phyloP scores from a whole-genome alignment of 192 early-diverging fungal species.

The Gryganskiella cystojenkinii region DNA sequence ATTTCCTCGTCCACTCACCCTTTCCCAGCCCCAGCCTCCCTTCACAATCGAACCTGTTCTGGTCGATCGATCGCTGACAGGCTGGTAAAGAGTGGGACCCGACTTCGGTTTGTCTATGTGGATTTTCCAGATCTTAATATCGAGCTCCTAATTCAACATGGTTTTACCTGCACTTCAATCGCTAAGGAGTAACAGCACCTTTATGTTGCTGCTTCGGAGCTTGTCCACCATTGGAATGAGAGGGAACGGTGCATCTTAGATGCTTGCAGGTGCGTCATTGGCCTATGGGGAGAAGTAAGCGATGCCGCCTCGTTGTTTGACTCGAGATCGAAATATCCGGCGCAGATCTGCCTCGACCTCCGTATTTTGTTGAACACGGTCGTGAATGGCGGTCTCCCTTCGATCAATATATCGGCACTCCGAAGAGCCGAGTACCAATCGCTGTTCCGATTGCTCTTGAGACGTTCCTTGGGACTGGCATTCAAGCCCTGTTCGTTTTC shows the following conservation, averaged over 20 bases:
- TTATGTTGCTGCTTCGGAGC: background rate
- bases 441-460: background rate
- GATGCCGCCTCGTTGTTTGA: background rate
- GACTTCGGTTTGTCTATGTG: background rate
- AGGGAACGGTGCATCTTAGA: background rate
- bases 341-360: background rate
- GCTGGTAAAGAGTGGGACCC: slow-evolving; percentile 14
- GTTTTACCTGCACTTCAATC: slow-evolving; percentile 21
- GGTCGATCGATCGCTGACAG: too few relatives aligned
- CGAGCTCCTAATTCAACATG: slow-evolving; percentile 8
- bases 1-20: too few relatives aligned
- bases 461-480: background rate
- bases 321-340: background rate
- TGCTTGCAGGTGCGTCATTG: background rate
- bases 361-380: background rate
- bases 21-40: too few relatives aligned
- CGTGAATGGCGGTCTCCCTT: background rate
- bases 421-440: background rate
- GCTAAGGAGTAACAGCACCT: slow-evolving; percentile 4
- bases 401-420: background rate
- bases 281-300: background rate
- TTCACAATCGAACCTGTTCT: too few relatives aligned
- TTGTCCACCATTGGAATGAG: background rate
- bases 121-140: background rate
- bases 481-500: slow-evolving; percentile 2